Evolutionary conservation across 495 filamentous ascomycete genomes (phyloP).

Genomic region (Evernia prunastri): DNA sequence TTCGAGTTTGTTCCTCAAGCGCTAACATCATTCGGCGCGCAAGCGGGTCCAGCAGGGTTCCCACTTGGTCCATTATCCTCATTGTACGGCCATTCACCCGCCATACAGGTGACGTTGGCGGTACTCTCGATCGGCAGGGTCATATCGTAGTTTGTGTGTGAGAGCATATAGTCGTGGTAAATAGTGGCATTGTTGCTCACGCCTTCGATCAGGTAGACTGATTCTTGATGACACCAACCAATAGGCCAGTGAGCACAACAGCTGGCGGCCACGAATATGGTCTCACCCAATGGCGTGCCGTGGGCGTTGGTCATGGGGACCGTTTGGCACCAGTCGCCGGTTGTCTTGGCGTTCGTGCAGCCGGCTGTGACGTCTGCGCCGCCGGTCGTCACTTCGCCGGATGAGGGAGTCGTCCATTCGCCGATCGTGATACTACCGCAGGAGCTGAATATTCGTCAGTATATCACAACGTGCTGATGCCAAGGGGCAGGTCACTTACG

Average conservation of each 20-base stretch:
- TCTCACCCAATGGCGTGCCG: background rate
- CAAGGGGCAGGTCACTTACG: background rate
- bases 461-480: background rate
- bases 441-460: background rate
- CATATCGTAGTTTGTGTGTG: constrained; percentile 2
- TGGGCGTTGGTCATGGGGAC: background rate
- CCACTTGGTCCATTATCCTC: background rate
- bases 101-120: background rate
- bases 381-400: background rate
- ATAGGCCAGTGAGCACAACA: background rate
- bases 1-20: background rate
- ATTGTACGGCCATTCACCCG: background rate
- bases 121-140: background rate
- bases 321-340: constrained; percentile 3
- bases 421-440: background rate
- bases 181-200: constrained; percentile 1
- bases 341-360: background rate
- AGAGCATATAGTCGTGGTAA: background rate
- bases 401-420: background rate
- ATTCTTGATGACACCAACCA: background rate
- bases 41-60: background rate
- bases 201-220: background rate
- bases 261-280: constrained; percentile 2
- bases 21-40: background rate
- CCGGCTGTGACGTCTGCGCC: background rate